These are phyloP conservation scores for Danielozyma ontarioensis DNA, from an alignment of 805 yeast species.

Conservation along the genomic window DNA sequence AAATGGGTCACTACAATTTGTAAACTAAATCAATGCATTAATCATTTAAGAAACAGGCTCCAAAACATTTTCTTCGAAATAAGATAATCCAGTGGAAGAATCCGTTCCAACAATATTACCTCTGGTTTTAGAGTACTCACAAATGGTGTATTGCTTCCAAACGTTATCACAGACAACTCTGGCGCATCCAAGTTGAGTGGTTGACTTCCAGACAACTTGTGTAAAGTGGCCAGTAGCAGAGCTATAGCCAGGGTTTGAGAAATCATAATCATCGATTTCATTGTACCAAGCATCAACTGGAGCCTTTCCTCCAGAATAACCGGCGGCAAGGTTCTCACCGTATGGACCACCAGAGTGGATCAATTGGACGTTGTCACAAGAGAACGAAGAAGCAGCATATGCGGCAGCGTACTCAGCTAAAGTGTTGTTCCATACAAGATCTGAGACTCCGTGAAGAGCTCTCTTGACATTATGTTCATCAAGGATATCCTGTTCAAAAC, in stretches of 20 bases:
- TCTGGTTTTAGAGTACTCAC: constrained; percentile 54
- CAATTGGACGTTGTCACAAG: constrained; percentile 55
- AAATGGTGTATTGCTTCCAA: constrained; percentile 61
- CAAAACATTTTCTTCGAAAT: constrained; percentile 41
- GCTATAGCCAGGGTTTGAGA: constrained; percentile 44
- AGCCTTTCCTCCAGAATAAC: constrained; percentile 46
- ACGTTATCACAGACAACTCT: constrained; percentile 39
- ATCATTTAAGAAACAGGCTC: too few relatives aligned
- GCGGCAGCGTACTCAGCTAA: constrained; percentile 29
- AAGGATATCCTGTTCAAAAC: constrained; percentile 26
- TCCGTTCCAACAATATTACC: constrained; percentile 46
- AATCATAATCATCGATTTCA: constrained; percentile 56
- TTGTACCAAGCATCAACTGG: constrained; percentile 75
- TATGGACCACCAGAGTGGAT: constrained; percentile 61
- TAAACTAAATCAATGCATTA: too few relatives aligned
- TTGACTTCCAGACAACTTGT: constrained; percentile 64
- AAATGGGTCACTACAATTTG: too few relatives aligned
- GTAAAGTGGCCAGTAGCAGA: constrained; percentile 72
- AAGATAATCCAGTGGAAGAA: constrained; percentile 23
- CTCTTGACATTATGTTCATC: constrained; percentile 32
- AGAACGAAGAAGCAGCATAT: constrained; percentile 48
- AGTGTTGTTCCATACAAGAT: constrained; percentile 27
- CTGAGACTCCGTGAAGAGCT: constrained; percentile 28
- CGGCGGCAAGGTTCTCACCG: constrained; percentile 78
- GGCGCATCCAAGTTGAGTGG: constrained; percentile 66